Evolutionary conservation across 1,284 basidiomycete genomes (phyloP).

Genomic region (Fomes fomentarius): DNA sequence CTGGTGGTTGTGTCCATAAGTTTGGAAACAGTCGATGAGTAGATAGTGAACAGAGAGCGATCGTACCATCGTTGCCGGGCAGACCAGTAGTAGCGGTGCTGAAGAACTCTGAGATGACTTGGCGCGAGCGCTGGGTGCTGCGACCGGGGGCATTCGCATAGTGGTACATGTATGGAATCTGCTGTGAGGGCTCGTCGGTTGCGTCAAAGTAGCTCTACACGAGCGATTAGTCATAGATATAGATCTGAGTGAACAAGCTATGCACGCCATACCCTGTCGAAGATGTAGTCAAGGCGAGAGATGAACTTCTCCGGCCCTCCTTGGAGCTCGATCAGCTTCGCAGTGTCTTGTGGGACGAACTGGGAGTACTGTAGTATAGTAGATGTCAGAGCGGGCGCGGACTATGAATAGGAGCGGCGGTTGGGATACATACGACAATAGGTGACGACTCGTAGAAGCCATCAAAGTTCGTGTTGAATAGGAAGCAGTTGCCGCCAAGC

Average conservation of each 20-base stretch:
- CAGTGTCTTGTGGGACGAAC: conserved; percentile 67
- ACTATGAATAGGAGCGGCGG: too few species aligned
- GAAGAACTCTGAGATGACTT: conserved; percentile 56
- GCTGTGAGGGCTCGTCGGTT: conserved; percentile 66
- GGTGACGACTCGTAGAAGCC: conserved; percentile 71
- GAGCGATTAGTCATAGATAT: not conserved
- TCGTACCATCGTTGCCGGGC: conserved; percentile 64
- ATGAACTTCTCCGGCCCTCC: conserved; percentile 60
- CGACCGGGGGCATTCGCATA: conserved; percentile 60
- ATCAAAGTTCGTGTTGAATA: conserved; percentile 58
- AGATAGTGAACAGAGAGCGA: not conserved
- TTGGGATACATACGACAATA: conserved; percentile 48
- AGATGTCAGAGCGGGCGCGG: too few species aligned
- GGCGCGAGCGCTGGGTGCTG: conserved; percentile 58
- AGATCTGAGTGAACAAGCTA: not conserved
- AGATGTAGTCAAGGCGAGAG: conserved; percentile 56
- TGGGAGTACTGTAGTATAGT: too few species aligned
- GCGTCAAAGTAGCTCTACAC: conserved; percentile 52
- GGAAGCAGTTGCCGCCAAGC: conserved; percentile 56
- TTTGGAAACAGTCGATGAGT: not conserved
- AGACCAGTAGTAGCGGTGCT: conserved; percentile 57
- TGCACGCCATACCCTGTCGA: conserved; percentile 49
- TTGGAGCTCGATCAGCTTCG: conserved; percentile 59
- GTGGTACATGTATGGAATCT: conserved; percentile 69
- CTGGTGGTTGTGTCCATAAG: conserved; percentile 1